Percentiles rank a stretch among this genome's conserved stretches.
Conservation (phyloP, 768 basidiomycete species). For the Suillus sp. region DNA sequence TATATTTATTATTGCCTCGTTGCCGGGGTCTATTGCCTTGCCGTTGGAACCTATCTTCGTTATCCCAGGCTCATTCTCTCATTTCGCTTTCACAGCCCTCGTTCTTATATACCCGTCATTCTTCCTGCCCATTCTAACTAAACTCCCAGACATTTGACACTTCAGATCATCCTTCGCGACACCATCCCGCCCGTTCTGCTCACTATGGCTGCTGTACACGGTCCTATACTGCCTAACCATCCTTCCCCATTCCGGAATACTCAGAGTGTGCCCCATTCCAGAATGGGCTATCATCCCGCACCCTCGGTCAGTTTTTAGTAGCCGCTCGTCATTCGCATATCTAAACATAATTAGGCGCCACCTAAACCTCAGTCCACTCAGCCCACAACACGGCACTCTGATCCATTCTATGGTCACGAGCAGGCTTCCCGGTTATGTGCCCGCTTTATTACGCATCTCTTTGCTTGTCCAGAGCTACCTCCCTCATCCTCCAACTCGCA, state of each 20-base stretch:
- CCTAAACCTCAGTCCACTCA: conserved; percentile 35
- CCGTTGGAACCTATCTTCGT: conserved; percentile 15
- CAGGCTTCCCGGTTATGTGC: conserved; percentile 65
- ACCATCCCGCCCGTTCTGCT: conserved; percentile 17
- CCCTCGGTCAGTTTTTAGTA: conserved; percentile 24
- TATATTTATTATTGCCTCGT: conserved; percentile 6
- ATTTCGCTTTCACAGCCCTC: conserved; percentile 10
- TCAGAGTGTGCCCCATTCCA: conserved; percentile 31
- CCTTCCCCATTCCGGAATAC: conserved; percentile 31
- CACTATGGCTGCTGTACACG: conserved; percentile 36
- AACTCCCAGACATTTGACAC: conserved; percentile 4
- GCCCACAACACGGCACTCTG: conserved; percentile 25
- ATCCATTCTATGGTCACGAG: conserved; percentile 64
- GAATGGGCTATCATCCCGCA: conserved; percentile 29
- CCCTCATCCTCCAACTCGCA: conserved; percentile 41
- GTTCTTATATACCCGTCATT: conserved; percentile 13
- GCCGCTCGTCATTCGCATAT: neutral
- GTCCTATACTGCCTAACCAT: conserved; percentile 29
- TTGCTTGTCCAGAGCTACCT: conserved; percentile 84
- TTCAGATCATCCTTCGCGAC: conserved; percentile 17
- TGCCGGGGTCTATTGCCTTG: conserved; percentile 20
- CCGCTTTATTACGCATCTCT: conserved; percentile 82
- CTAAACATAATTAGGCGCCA: conserved; percentile 22
- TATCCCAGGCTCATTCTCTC: conserved; percentile 13
- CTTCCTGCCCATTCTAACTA: conserved; percentile 7